Evolutionary conservation across 2,329 filamentous ascomycete species (phyloP).

Genomic region (Graphilbum sp.): DNA sequence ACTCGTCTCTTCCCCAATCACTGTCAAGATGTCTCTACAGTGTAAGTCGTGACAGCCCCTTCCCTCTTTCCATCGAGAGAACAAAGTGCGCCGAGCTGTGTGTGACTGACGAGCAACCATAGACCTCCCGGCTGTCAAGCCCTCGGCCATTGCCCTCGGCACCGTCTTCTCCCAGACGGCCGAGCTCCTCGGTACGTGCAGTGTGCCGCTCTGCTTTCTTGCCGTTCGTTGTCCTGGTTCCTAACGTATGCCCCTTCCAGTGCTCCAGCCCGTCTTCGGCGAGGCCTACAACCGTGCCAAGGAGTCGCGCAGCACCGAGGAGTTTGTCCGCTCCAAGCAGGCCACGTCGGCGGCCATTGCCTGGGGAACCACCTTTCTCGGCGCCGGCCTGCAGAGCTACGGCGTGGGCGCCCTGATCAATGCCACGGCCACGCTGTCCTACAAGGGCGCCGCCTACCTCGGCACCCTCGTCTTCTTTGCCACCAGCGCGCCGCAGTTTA

Average conservation of each 20-base stretch:
- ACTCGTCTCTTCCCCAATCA: not conserved
- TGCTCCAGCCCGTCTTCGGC: conserved; percentile 81
- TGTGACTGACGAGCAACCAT: not conserved
- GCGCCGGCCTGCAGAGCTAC: conserved; percentile 78
- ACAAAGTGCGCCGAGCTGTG: too few species aligned
- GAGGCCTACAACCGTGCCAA: conserved; percentile 89
- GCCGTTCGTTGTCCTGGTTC: conserved; percentile 3
- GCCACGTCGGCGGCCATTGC: conserved; percentile 72
- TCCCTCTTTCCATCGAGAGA: too few species aligned
- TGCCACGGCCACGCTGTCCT: conserved; percentile 83
- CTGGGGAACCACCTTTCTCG: conserved; percentile 79
- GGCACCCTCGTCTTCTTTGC: conserved; percentile 85
- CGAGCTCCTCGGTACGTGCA: conserved; percentile 54
- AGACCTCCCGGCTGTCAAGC: conserved; percentile 70
- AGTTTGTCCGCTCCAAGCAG: conserved; percentile 90
- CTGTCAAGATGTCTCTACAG: conserved; percentile 39
- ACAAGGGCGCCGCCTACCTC: conserved; percentile 94
- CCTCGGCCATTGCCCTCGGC: conserved; percentile 91
- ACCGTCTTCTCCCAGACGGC: conserved; percentile 89
- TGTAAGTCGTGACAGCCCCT: conserved; percentile 23
- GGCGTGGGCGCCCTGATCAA: conserved; percentile 85
- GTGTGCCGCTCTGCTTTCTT: too few species aligned
- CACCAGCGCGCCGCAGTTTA: conserved; percentile 74
- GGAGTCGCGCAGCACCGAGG: conserved; percentile 83
- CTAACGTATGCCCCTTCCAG: conserved; percentile 14